These are phyloP conservation scores for Neoboletus brunneissimus DNA, from an alignment of 768 basidiomycete species.

Conservation along the genomic window DNA sequence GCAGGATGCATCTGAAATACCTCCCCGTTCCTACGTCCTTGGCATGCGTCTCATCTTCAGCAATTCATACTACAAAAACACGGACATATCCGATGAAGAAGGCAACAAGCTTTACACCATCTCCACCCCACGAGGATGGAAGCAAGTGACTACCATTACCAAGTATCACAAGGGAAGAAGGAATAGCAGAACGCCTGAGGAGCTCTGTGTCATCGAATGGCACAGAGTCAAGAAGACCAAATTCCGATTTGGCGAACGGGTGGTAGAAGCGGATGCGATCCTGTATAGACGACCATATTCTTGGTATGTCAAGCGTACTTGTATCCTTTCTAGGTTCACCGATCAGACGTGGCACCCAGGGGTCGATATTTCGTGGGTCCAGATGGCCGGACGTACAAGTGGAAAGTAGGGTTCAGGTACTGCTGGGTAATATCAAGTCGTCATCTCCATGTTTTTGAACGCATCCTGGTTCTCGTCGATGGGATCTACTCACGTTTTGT, in stretches of 20 bases:
- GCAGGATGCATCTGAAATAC: neutral
- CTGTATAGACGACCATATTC: slow-evolving; percentile 8
- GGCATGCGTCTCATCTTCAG: slow-evolving; percentile 20
- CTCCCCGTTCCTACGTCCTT: neutral
- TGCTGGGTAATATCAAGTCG: slow-evolving; percentile 24
- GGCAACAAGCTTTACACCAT: slow-evolving; percentile 21
- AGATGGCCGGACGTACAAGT: slow-evolving; percentile 33
- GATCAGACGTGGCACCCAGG: slow-evolving; percentile 6
- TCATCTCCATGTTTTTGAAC: neutral
- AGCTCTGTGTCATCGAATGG: slow-evolving; percentile 33
- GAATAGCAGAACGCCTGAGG: neutral
- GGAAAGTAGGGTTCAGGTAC: slow-evolving; percentile 23
- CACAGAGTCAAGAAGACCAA: slow-evolving; percentile 23
- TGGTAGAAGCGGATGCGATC: slow-evolving; percentile 19
- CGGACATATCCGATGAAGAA: slow-evolving; percentile 15
- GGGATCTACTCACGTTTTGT: slow-evolving; percentile 4
- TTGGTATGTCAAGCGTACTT: slow-evolving; percentile 1
- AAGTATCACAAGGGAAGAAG: neutral
- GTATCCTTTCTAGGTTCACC: neutral
- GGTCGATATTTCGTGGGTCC: slow-evolving; percentile 29
- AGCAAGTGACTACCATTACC: slow-evolving; percentile 14
- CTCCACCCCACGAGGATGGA: slow-evolving; percentile 13
- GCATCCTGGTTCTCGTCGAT: neutral
- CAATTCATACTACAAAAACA: slow-evolving; percentile 14
- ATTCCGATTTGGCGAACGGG: slow-evolving; percentile 26